Conservation (phyloP, 2,329 filamentous ascomycete genomes). For the Taxawa tesnikishii region DNA sequence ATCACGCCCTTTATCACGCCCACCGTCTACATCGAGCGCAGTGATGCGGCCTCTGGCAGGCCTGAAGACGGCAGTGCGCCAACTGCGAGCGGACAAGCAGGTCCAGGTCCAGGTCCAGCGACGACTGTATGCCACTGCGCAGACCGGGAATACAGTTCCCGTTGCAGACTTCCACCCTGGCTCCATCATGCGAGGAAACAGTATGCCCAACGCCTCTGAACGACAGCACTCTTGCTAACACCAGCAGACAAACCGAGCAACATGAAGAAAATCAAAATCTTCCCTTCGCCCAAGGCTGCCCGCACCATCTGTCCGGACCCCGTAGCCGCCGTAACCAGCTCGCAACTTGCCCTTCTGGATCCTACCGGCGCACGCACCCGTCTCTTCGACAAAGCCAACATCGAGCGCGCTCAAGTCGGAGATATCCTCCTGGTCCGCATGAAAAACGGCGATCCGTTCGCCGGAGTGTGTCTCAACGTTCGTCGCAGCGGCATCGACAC, state of each 20-base stretch:
- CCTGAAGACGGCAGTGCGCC: slow-evolving; percentile 53
- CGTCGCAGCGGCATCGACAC: slow-evolving; percentile 72
- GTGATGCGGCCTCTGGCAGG: slow-evolving; percentile 56
- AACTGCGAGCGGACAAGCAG: slow-evolving; percentile 31
- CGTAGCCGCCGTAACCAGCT: slow-evolving; percentile 51
- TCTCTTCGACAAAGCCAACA: slow-evolving; percentile 67
- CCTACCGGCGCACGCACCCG: slow-evolving; percentile 69
- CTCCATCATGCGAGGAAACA: slow-evolving; percentile 10
- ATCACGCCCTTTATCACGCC: slow-evolving; percentile 5
- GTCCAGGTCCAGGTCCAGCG: slow-evolving; percentile 12
- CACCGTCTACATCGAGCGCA: slow-evolving; percentile 47
- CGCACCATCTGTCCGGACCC: slow-evolving; percentile 51
- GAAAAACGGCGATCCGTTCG: slow-evolving; percentile 76
- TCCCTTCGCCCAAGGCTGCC: slow-evolving; percentile 43
- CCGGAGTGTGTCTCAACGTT: slow-evolving; percentile 79
- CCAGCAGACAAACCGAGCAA: slow-evolving; percentile 6
- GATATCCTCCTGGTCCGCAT: slow-evolving; percentile 87
- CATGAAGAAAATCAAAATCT: slow-evolving; percentile 18
- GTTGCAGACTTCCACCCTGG: slow-evolving; percentile 10
- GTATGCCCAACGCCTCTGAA: slow-evolving; percentile 3
- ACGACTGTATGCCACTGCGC: slow-evolving; percentile 29
- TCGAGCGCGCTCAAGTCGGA: slow-evolving; percentile 68
- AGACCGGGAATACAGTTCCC: not conserved
- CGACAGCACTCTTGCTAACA: not conserved
- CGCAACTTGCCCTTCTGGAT: slow-evolving; percentile 66